These are phyloP conservation scores for Fusarium sp. DNA, from an alignment of 2,329 filamentous ascomycete genomes.

Conservation along the genomic window DNA sequence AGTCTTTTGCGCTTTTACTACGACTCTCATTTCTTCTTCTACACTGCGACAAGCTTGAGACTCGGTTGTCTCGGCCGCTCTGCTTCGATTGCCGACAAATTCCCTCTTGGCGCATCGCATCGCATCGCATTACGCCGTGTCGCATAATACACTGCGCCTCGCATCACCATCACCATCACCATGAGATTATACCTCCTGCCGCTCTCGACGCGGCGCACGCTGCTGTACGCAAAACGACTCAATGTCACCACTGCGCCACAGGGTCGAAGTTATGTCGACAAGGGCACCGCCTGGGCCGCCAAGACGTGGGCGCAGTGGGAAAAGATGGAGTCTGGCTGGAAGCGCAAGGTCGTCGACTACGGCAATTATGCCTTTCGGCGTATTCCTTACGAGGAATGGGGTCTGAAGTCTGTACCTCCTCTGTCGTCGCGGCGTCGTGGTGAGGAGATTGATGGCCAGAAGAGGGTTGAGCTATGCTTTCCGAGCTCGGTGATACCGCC, in stretches of 20 bases:
- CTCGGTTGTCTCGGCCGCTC: background rate
- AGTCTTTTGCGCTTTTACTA: slow-evolving; percentile 20
- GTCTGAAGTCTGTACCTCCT: slow-evolving; percentile 92
- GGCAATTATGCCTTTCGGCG: slow-evolving; percentile 88
- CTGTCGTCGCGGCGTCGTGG: slow-evolving; percentile 76
- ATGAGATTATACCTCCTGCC: slow-evolving; percentile 97
- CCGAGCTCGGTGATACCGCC: slow-evolving; percentile 78
- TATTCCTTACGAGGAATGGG: slow-evolving; percentile 98
- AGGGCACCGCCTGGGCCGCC: slow-evolving; percentile 78
- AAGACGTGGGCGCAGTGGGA: slow-evolving; percentile 91
- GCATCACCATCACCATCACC: slow-evolving; percentile 59
- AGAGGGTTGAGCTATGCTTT: slow-evolving; percentile 81
- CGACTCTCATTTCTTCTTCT: slow-evolving; percentile 8
- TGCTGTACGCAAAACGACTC: slow-evolving; percentile 91
- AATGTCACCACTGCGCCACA: slow-evolving; percentile 67
- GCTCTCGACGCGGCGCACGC: slow-evolving; percentile 89
- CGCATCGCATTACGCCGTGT: slow-evolving; percentile 5
- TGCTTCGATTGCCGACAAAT: background rate
- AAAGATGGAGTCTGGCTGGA: slow-evolving; percentile 86
- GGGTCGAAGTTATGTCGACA: slow-evolving; percentile 73
- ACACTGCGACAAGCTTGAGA: background rate
- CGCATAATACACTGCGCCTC: slow-evolving; percentile 1
- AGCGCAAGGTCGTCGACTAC: slow-evolving; percentile 86
- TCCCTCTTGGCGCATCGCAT: slow-evolving; percentile 3
- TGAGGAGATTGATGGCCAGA: slow-evolving; percentile 73